Evolutionary conservation across 2,329 filamentous ascomycete species (phyloP), one percentile per base, ranked within the genome.

Genomic region (Davidsoniella australis): DNA sequence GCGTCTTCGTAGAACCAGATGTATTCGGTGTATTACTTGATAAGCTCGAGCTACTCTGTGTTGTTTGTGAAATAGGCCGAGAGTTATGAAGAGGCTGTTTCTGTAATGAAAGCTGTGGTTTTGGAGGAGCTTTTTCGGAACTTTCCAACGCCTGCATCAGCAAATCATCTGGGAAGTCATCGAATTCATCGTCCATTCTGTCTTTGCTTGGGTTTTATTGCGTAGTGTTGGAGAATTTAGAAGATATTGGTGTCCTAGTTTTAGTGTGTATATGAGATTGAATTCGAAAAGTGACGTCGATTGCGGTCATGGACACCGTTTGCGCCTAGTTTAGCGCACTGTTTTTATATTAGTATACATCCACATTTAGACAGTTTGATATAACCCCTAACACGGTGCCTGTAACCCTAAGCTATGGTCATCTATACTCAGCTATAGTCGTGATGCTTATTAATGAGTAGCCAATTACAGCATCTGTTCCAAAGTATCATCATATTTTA

Each of bases 191-290:
- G 10, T 53, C 53, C 53, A 54, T 55, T 20, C 7, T 45, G 40
- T 26, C 16, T 16, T 29, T n/a, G 6, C 12, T 40, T 18, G 4
- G 6, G 17, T 36, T 24, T 37, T 16, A 12, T 49, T 45, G 12
- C 14, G 38, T 24, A 36, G 8, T 12, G 1, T 5, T 41, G n/a
- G 17, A 5, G 46, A 14, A 14, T 23, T 23, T 23, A 12, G 29
- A 18, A 41, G 37, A 24, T 24, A 26, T 24, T 20, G 12, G 9
- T 23, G 23, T 29, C 5, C 5, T n/a, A 17, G 16, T 8, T 10
- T 9, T 47, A 87, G 0, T 87, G 94, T 60, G 94, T 94, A 66
- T 87, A 87, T 53, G 87, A 94, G 41, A 93, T 93, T 57, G 87
- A 94, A 65, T 82, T 12, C 6, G 20, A 23, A 33, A 33, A 33